phyloP scores from a whole-genome alignment of 2,329 filamentous ascomycete genomes.

The Penicillium sp. region DNA sequence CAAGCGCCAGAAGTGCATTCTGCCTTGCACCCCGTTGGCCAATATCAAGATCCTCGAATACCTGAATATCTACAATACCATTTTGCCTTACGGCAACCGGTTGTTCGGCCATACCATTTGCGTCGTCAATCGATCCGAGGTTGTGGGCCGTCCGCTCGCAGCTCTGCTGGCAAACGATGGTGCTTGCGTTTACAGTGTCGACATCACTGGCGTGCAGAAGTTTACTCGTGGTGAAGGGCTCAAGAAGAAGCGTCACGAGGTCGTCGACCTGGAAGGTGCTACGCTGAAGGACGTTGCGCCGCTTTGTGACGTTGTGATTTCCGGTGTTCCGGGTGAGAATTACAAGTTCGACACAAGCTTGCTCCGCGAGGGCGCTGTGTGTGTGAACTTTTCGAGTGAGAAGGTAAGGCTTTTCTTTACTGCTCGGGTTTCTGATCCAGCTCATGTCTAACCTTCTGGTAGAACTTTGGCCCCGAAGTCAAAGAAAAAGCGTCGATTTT shows the following conservation, averaged over 20 bases:
- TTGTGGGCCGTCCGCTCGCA: conserved; percentile 86
- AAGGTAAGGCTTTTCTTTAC: conserved; percentile 49
- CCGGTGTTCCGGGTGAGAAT: conserved; percentile 77
- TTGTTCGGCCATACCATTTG: conserved; percentile 91
- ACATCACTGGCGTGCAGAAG: conserved; percentile 83
- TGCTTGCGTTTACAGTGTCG: conserved; percentile 89
- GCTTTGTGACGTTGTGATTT: conserved; percentile 88
- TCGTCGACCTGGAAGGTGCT: conserved; percentile 75
- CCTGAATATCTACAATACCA: conserved; percentile 91
- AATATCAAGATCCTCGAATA: conserved; percentile 97
- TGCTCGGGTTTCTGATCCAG: no score
- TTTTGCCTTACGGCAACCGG: conserved; percentile 85
- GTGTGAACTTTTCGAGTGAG: conserved; percentile 95
- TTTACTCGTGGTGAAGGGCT: conserved; percentile 88
- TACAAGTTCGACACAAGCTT: conserved; percentile 85
- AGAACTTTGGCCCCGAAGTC: conserved; percentile 82
- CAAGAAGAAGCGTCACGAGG: conserved; percentile 77
- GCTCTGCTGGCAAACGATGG: conserved; percentile 94
- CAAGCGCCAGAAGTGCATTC: conserved; percentile 74
- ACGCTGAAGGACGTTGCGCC: conserved; percentile 73
- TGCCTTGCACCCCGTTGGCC: conserved; percentile 92
- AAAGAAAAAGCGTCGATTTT: conserved; percentile 97
- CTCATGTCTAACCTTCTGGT: no score
- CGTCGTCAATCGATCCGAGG: conserved; percentile 92
- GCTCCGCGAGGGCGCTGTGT: conserved; percentile 86